A percentile compares a stretch with the other conserved stretches of the same genome.
phyloP scores from a whole-genome alignment of 192 early-diverging fungal species.

The Backusella morwellensis region DNA sequence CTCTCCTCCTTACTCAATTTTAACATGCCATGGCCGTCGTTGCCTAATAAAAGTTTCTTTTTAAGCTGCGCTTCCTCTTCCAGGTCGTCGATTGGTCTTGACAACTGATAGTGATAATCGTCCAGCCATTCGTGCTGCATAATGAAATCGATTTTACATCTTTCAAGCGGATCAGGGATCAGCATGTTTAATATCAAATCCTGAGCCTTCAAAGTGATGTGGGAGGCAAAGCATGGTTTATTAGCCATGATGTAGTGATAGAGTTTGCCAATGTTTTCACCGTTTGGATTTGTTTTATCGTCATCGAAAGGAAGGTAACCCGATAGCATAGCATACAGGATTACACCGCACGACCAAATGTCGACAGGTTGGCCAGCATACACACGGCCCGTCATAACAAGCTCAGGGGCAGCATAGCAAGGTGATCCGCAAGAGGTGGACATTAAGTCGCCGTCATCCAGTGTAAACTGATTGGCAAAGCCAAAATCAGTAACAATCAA shows the following conservation, averaged over 20 bases:
- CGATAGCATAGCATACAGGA: conserved; percentile 88
- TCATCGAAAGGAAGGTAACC: conserved; percentile 89
- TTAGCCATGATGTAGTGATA: conserved; percentile 81
- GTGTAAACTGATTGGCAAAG: conserved; percentile 85
- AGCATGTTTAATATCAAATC: conserved; percentile 86
- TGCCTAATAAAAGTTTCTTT: not conserved
- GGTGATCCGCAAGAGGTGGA: conserved; percentile 95
- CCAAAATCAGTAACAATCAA: conserved; percentile 98
- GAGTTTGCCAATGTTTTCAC: conserved; percentile 81
- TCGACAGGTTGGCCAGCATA: conserved; percentile 95
- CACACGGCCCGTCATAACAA: conserved; percentile 89
- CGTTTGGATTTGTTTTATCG: conserved; percentile 83
- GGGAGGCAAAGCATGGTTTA: conserved; percentile 78
- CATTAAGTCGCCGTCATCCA: conserved; percentile 71
- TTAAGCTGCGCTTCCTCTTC: conserved; percentile 10
- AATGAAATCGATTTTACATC: conserved; percentile 69
- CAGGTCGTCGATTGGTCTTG: conserved; percentile 6
- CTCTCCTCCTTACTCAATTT: not conserved
- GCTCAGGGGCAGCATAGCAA: conserved; percentile 97
- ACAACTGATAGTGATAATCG: conserved; percentile 1
- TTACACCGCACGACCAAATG: conserved; percentile 98
- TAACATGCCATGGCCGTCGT: not conserved
- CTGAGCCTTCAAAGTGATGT: conserved; percentile 67
- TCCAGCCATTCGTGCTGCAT: conserved; percentile 58
- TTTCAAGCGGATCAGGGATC: conserved; percentile 78